Evolutionary conservation across 2,329 filamentous ascomycete genomes (phyloP).

Genomic region (Sphaerulina vaccinii): DNA sequence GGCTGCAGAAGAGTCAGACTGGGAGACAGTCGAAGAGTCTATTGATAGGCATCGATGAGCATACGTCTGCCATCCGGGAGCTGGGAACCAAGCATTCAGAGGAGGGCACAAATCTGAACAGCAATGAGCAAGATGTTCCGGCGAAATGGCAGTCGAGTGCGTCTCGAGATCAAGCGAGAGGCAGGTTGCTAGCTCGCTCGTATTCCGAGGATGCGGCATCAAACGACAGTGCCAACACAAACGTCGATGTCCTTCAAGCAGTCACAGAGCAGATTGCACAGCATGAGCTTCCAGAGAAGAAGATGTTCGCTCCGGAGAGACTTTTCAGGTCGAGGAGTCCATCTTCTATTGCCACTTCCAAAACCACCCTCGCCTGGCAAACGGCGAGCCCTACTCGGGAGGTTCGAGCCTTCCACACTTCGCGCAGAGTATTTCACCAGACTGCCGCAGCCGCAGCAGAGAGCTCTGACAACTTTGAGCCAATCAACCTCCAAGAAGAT

Average conservation of each 20-base stretch:
- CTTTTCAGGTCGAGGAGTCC: no score
- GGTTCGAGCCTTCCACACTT: conserved; percentile 10
- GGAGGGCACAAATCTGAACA: not conserved
- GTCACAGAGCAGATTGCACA: not conserved
- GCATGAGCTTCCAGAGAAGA: no score
- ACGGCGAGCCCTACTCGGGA: not conserved
- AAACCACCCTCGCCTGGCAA: not conserved
- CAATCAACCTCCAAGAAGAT: not conserved
- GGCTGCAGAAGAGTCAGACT: not conserved
- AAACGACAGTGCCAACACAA: no score
- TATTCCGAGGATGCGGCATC: no score
- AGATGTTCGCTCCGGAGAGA: no score
- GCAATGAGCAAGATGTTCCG: no score
- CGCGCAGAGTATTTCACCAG: not conserved
- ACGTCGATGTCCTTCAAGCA: not conserved
- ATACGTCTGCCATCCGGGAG: not conserved
- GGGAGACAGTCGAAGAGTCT: not conserved
- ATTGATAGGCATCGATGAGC: not conserved
- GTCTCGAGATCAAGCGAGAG: no score
- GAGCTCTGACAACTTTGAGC: not conserved
- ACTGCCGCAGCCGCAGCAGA: not conserved
- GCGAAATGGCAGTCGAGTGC: no score
- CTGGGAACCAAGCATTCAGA: not conserved
- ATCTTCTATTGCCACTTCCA: no score
- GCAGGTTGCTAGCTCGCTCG: no score